Conservation (phyloP, 441 rosid genomes). For the Adansonia madagascariensis region DNA sequence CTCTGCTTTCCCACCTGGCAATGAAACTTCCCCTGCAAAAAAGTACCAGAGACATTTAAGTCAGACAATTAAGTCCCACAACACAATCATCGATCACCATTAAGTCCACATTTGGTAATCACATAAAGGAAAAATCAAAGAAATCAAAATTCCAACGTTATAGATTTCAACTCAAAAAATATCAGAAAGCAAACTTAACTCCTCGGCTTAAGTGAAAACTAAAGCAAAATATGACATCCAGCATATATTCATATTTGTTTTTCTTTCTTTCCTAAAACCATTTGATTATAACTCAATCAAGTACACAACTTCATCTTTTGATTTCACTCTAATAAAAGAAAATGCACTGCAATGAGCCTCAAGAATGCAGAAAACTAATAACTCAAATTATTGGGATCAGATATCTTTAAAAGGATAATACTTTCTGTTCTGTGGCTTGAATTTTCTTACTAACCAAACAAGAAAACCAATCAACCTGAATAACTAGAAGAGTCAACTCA, state of each 20-base stretch:
- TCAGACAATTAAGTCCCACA: constrained; percentile 10
- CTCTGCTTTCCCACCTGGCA: constrained; percentile 93
- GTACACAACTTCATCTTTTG: background rate
- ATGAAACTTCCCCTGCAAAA: constrained; percentile 82
- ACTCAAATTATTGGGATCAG: background rate
- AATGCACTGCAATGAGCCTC: background rate
- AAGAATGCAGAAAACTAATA: background rate
- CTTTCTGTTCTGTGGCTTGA: background rate
- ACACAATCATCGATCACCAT: constrained; percentile 15
- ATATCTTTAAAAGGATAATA: background rate
- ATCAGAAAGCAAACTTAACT: background rate
- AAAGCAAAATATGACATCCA: background rate
- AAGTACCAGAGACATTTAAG: constrained; percentile 18
- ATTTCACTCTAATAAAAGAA: background rate
- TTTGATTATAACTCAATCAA: constrained; percentile 4
- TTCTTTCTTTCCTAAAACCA: background rate
- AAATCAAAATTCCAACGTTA: background rate
- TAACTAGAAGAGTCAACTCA: background rate
- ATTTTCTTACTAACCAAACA: constrained; percentile 16
- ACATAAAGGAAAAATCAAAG: background rate
- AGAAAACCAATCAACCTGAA: background rate
- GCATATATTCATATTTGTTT: background rate
- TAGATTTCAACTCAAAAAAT: background rate
- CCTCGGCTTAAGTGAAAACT: background rate
- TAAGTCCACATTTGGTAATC: background rate